Evolutionary conservation across 805 yeast species (phyloP).

Genomic region (Schizosaccharomyces japonicus): DNA sequence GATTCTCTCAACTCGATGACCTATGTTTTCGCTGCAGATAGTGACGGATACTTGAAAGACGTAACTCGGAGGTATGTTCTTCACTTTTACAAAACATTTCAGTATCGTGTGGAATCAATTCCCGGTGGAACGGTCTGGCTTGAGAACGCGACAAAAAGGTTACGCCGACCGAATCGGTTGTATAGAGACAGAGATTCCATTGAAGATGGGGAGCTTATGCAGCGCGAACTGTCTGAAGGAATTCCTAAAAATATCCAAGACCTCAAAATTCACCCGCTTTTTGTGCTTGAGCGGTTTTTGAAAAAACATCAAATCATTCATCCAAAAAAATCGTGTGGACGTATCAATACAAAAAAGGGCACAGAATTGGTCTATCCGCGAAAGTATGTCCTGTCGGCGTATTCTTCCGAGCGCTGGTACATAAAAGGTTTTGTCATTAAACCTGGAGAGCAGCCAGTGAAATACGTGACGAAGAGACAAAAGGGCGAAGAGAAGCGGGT

Average conservation of each 20-base stretch:
- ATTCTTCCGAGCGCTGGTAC: slow-evolving; percentile 72
- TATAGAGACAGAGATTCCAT: slow-evolving; percentile 20
- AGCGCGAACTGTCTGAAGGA: slow-evolving; percentile 46
- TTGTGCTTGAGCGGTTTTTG: slow-evolving; percentile 55
- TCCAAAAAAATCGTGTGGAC: slow-evolving; percentile 23
- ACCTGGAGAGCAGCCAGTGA: slow-evolving; percentile 42
- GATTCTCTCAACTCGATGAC: slow-evolving; percentile 20
- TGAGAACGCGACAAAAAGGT: not conserved
- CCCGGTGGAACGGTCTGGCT: not conserved
- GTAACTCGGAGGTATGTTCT: slow-evolving; percentile 65
- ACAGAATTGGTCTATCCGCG: slow-evolving; percentile 32
- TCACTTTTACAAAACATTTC: slow-evolving; percentile 10
- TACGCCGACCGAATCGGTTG: not conserved
- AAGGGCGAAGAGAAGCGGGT: not conserved
- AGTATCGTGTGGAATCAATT: not conserved
- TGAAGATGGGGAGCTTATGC: slow-evolving; percentile 38
- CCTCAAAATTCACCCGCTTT: slow-evolving; percentile 68
- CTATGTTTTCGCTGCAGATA: slow-evolving; percentile 60
- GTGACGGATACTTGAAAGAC: slow-evolving; percentile 41
- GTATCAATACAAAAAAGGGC: slow-evolving; percentile 18
- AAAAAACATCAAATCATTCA: slow-evolving; percentile 46
- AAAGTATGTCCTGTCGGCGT: slow-evolving; percentile 33
- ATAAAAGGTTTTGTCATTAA: slow-evolving; percentile 53
- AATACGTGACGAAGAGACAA: slow-evolving; percentile 21
- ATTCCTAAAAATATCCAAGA: slow-evolving; percentile 70